Evolutionary conservation across 192 early-diverging fungal species (phyloP).

Genomic region (Allomyces macrogynus): DNA sequence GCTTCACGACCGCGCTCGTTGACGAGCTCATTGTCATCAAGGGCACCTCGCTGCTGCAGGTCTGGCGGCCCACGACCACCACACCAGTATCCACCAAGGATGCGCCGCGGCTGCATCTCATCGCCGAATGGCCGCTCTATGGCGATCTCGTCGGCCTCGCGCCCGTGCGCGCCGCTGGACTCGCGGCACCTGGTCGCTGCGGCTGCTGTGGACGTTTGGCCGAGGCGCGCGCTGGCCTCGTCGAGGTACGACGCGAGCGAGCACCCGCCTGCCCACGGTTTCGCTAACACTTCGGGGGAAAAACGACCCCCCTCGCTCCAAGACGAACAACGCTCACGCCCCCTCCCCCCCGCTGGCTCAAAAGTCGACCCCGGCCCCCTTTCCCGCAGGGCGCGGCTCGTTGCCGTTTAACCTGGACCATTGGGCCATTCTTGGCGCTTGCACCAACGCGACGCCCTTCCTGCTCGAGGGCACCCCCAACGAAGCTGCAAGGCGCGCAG

Average conservation of each 20-base stretch:
- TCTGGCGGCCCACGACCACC: background rate
- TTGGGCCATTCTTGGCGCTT: background rate
- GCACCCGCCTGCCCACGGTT: background rate
- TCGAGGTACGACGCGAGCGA: background rate
- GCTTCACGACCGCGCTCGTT: background rate
- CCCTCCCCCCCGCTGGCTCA: background rate
- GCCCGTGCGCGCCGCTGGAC: background rate
- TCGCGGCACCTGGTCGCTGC: too few relatives aligned
- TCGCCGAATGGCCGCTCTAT: background rate
- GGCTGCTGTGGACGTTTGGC: background rate
- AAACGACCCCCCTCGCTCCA: background rate
- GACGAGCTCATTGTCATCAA: background rate
- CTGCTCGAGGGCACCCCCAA: background rate
- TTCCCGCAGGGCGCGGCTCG: background rate
- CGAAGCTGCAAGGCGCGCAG: too few relatives aligned
- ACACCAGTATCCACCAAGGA: too few relatives aligned
- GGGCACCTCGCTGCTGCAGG: background rate
- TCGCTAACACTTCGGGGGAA: background rate
- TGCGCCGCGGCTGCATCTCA: background rate
- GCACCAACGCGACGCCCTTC: background rate
- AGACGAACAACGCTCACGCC: background rate
- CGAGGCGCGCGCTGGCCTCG: background rate
- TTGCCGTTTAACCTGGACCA: background rate
- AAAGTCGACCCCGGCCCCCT: background rate
- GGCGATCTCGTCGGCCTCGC: background rate